Percentiles rank a stretch among this genome's conserved stretches.
Evolutionary conservation across 129 eudicot genomes (phyloP).

Genomic region (Sambucus nigra): DNA sequence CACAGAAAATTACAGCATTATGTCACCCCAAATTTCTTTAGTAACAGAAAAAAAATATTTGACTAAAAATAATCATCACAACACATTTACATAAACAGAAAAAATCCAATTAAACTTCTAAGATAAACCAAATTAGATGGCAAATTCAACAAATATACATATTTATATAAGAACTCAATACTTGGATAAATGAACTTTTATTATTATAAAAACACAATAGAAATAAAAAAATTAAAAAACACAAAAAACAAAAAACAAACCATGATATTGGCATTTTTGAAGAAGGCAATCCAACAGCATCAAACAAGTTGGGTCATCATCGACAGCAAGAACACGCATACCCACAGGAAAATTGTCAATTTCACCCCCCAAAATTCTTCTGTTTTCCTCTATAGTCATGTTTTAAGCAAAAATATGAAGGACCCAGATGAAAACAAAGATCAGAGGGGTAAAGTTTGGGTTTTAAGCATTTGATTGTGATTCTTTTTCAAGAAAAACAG

Average conservation of each 20-base stretch:
- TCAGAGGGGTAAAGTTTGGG: conserved; percentile 25
- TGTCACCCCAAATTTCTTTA: no score
- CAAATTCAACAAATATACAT: background rate
- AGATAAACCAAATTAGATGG: conserved; percentile 2
- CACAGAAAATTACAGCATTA: no score
- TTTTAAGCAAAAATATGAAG: conserved; percentile 15
- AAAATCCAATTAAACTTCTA: background rate
- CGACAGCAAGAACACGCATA: conserved; percentile 95
- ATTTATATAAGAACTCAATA: no score
- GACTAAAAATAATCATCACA: no score
- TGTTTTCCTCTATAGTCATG: conserved; percentile 71
- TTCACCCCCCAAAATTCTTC: conserved; percentile 25
- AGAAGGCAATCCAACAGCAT: conserved; percentile 65
- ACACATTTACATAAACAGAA: background rate
- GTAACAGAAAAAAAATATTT: no score
- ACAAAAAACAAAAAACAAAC: conserved; percentile 27
- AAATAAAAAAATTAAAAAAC: no score
- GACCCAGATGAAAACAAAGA: conserved; percentile 30
- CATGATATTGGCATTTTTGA: conserved; percentile 76
- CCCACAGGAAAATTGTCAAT: conserved; percentile 71
- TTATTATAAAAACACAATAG: no score
- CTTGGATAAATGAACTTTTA: no score
- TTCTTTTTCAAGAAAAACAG: conserved; percentile 18
- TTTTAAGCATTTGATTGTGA: conserved; percentile 22
- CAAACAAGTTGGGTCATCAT: conserved; percentile 81